Conservation (phyloP, 2,329 filamentous ascomycete genomes). For the Monosporascus sp. region DNA sequence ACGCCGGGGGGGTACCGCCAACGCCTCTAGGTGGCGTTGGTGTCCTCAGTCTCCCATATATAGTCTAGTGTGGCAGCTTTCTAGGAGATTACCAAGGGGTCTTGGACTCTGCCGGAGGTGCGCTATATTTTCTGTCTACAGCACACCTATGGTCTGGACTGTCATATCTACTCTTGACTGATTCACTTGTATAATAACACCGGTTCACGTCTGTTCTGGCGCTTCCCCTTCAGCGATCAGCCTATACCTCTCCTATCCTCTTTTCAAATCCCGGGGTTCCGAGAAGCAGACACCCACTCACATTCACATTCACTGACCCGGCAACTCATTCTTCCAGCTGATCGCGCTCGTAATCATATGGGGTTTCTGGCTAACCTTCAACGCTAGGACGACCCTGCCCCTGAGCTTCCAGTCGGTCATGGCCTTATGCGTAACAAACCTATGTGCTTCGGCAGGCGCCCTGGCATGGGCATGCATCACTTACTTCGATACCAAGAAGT, state of each 20-base stretch:
- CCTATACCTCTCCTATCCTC: conserved; percentile 44
- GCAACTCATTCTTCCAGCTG: conserved; percentile 43
- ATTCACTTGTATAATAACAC: conserved; percentile 27
- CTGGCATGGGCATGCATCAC: conserved; percentile 43
- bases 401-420: conserved; percentile 47
- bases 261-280: conserved; percentile 41
- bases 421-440: conserved; percentile 44
- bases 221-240: conserved; percentile 38
- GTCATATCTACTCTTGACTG: no score
- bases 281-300: conserved; percentile 39
- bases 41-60: no score
- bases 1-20: no score
- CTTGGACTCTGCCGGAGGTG: conserved; percentile 39
- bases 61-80: conserved; percentile 35
- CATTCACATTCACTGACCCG: conserved; percentile 40
- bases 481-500: conserved; percentile 32
- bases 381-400: conserved; percentile 42
- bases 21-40: no score
- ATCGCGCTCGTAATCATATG: conserved; percentile 45
- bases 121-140: neutral
- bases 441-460: conserved; percentile 42
- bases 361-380: conserved; percentile 47
- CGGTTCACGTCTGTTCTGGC: conserved; percentile 37
- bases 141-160: no score
- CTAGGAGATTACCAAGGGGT: conserved; percentile 39